phyloP scores from a whole-genome alignment of 78 protist genomes.

The Dictyostelium capitatum region DNA sequence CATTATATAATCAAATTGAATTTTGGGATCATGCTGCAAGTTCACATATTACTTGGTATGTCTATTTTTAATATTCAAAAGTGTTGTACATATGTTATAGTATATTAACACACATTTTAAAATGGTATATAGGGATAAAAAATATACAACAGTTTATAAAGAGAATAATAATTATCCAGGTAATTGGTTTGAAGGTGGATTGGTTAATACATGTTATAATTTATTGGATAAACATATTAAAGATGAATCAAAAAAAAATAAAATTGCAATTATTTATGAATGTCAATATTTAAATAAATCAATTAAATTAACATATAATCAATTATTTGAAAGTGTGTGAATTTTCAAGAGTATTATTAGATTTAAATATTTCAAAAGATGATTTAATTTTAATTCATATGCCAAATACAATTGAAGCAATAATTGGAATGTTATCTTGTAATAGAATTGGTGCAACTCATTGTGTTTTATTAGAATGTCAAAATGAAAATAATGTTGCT shows the following conservation, averaged over 20 bases:
- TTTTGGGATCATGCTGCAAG: too few relatives aligned
- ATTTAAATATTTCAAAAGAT: slow-evolving; percentile 84
- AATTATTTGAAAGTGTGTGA: slow-evolving; percentile 75
- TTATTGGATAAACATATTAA: slow-evolving; percentile 69
- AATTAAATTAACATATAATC: background rate
- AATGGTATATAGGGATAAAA: background rate
- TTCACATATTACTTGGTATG: too few relatives aligned
- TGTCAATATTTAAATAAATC: slow-evolving; percentile 75
- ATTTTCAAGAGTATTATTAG: slow-evolving; percentile 86
- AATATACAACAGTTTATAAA: background rate
- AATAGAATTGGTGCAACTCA: slow-evolving; percentile 96
- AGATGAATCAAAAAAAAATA: background rate
- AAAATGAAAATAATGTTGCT: too few relatives aligned
- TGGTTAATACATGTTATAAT: slow-evolving; percentile 85
- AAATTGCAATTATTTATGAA: slow-evolving; percentile 44
- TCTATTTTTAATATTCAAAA: too few relatives aligned
- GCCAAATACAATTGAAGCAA: slow-evolving; percentile 89
- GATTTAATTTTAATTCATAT: slow-evolving; percentile 92
- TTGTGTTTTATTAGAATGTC: background rate
- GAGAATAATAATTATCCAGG: slow-evolving; percentile 22
- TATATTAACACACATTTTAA: too few relatives aligned
- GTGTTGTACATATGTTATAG: too few relatives aligned
- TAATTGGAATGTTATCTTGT: slow-evolving; percentile 94
- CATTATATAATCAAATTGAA: too few relatives aligned
- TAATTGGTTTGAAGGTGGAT: slow-evolving; percentile 90